phyloP scores from a whole-genome alignment of 345 rosid genomes.

The Aegle marmelos region DNA sequence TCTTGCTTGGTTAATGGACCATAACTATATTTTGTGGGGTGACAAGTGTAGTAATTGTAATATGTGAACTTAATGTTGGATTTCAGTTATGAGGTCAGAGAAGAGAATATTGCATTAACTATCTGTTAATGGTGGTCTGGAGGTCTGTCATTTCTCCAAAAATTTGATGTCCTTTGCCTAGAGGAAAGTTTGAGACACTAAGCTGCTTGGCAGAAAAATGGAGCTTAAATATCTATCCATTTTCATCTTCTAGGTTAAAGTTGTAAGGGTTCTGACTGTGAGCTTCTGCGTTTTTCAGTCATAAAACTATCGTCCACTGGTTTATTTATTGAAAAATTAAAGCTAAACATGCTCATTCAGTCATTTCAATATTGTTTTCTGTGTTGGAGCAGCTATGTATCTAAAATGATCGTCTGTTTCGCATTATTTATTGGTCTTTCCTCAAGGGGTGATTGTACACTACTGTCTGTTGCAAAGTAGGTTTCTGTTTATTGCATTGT shows the following conservation, averaged over 20 bases:
- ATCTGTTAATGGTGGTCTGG: background rate
- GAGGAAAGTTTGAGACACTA: background rate
- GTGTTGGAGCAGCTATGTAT: background rate
- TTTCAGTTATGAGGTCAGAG: background rate
- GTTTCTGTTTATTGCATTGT: background rate
- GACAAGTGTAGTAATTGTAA: background rate
- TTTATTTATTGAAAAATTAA: background rate
- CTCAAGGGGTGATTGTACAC: background rate
- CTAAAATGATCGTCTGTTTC: background rate
- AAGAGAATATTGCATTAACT: background rate
- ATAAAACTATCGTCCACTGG: background rate
- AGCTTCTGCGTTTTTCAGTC: background rate
- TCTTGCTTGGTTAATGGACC: background rate
- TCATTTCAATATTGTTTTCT: background rate
- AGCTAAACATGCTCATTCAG: background rate
- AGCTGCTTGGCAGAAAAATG: conserved; percentile 1
- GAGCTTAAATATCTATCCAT: background rate
- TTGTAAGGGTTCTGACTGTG: background rate
- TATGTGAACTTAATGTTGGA: conserved; percentile 3
- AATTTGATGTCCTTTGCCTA: background rate
- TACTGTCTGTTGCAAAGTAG: background rate
- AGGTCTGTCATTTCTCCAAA: background rate
- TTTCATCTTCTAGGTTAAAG: background rate
- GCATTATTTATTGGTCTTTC: background rate
- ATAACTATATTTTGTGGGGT: background rate